A percentile compares a stretch with the other conserved stretches of the same genome.
phyloP scores from a whole-genome alignment of 371 early-diverging fungal species.

The Mortierella sp. region DNA sequence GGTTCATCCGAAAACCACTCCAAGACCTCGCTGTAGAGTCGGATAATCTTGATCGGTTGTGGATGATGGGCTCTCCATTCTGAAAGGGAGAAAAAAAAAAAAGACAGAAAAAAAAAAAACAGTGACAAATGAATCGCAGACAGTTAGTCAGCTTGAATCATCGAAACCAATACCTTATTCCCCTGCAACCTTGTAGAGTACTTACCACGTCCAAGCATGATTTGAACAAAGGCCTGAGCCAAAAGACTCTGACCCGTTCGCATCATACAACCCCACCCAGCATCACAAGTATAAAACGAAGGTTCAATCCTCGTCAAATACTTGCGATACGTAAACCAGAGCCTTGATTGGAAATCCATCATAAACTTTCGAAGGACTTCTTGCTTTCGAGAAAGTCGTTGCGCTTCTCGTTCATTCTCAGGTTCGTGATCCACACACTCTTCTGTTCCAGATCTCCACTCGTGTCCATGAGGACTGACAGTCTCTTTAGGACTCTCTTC shows the following conservation, averaged over 20 bases:
- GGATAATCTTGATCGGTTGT: slow-evolving; percentile 8
- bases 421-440: no score
- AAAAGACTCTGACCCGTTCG: slow-evolving; percentile 95
- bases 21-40: slow-evolving; percentile 62
- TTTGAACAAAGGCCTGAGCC: slow-evolving; percentile 81
- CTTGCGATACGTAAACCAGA: slow-evolving; percentile 96
- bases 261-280: slow-evolving; percentile 98
- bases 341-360: slow-evolving; percentile 34
- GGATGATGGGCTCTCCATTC: slow-evolving; percentile 25
- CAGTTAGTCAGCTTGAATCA: not conserved
- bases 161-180: no score
- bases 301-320: slow-evolving; percentile 84
- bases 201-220: slow-evolving; percentile 73
- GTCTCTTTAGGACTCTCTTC: no score
- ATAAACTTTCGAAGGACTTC: slow-evolving; percentile 19
- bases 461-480: no score
- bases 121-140: no score
- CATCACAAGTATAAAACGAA: slow-evolving; percentile 84
- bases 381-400: slow-evolving; percentile 22
- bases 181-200: not conserved
- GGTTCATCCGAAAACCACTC: slow-evolving; percentile 87
- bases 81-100: not conserved
- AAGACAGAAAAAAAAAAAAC: no score
- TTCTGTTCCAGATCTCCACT: no score
- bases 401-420: no score